These are phyloP conservation scores for Selaginella tamariscina DNA, from an alignment of 75 land plant species.

Conservation along the genomic window DNA sequence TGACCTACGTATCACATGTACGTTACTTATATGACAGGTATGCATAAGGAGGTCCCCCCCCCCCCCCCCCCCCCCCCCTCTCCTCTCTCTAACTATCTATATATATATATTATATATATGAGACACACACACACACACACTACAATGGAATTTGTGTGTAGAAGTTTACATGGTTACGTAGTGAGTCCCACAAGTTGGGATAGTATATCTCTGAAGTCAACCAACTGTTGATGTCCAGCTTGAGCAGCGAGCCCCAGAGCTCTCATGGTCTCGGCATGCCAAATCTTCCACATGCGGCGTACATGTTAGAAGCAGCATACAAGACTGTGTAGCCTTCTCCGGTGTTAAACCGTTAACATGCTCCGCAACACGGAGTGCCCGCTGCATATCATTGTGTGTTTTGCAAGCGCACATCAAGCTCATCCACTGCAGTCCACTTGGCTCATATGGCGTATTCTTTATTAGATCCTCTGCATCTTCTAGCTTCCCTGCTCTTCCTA, in stretches of 20 bases:
- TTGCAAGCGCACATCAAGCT: neutral
- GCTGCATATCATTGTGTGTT: neutral
- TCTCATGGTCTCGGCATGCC: neutral
- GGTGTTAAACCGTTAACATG: neutral
- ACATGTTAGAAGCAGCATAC: neutral
- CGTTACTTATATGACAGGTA: too few relatives aligned
- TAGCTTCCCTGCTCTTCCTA: neutral
- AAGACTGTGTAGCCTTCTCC: neutral
- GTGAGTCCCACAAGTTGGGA: too few relatives aligned
- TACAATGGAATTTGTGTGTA: too few relatives aligned
- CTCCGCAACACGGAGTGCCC: neutral
- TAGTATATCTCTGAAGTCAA: too few relatives aligned
- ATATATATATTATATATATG: too few relatives aligned
- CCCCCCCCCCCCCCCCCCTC: too few relatives aligned
- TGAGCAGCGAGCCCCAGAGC: neutral
- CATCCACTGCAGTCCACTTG: neutral
- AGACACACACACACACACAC: too few relatives aligned
- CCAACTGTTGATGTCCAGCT: too few relatives aligned
- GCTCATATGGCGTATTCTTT: neutral
- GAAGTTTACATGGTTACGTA: too few relatives aligned
- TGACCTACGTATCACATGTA: too few relatives aligned
- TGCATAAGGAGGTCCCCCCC: too few relatives aligned
- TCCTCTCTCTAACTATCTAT: too few relatives aligned
- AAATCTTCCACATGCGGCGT: neutral
- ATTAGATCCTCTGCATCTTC: neutral